A percentile compares a stretch with the other conserved stretches of the same genome.
phyloP scores from a whole-genome alignment of 2,329 filamentous ascomycete species.

The Thielaviopsis musarum region DNA sequence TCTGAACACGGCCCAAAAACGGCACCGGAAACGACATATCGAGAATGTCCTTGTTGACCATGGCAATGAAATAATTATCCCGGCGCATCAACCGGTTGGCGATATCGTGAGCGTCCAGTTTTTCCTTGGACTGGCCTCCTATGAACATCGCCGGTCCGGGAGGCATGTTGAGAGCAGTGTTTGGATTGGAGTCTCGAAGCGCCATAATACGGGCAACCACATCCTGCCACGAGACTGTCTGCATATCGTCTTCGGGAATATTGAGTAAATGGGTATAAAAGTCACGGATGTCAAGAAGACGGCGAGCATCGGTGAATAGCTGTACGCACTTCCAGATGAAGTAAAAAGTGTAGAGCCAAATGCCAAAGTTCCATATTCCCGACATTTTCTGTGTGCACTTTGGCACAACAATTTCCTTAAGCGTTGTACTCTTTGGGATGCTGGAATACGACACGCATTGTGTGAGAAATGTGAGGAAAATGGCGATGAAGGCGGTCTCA shows the following conservation, averaged over 20 bases:
- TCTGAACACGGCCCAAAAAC: conserved; percentile 58
- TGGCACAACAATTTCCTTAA: conserved; percentile 41
- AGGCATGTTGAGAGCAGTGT: conserved; percentile 46
- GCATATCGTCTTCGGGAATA: conserved; percentile 70
- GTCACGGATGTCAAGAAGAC: conserved; percentile 61
- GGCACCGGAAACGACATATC: conserved; percentile 76
- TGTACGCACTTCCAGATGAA: conserved; percentile 69
- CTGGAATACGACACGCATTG: conserved; percentile 73
- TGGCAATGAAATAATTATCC: conserved; percentile 90
- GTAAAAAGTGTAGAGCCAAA: conserved; percentile 76
- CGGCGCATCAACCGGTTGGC: conserved; percentile 92
- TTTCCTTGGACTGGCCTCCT: conserved; percentile 77
- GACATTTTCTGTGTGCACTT: conserved; percentile 66
- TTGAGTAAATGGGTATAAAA: conserved; percentile 73
- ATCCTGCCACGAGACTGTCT: conserved; percentile 88
- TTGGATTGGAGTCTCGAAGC: conserved; percentile 70
- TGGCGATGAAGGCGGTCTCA: conserved; percentile 66
- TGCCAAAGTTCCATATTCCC: conserved; percentile 54
- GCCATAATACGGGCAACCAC: conserved; percentile 74
- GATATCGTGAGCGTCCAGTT: conserved; percentile 91
- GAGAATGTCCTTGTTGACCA: conserved; percentile 93
- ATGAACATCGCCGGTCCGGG: conserved; percentile 38
- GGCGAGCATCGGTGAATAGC: conserved; percentile 54
- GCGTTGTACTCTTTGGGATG: conserved; percentile 45
- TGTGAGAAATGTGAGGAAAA: conserved; percentile 66